phyloP scores from a whole-genome alignment of 2,329 filamentous ascomycete species.

The Botrytis medusae region DNA sequence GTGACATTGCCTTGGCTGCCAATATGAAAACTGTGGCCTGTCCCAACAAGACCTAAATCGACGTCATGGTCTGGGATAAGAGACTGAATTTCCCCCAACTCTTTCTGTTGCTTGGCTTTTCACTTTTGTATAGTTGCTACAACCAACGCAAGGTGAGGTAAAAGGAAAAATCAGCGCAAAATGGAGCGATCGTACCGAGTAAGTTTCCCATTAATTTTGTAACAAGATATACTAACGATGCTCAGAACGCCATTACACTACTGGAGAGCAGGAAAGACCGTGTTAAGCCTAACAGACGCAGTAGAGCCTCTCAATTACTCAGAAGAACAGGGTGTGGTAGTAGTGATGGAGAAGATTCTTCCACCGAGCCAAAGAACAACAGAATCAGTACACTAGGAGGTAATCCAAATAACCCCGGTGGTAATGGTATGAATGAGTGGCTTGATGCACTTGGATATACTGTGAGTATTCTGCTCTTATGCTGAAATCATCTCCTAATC shows the following conservation, averaged over 20 bases:
- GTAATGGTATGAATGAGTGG: constrained; percentile 16
- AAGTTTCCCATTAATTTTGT: background rate
- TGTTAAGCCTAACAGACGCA: background rate
- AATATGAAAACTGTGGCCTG: background rate
- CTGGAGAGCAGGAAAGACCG: constrained; percentile 10
- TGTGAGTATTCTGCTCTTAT: background rate
- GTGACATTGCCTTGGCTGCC: background rate
- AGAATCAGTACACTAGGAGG: background rate
- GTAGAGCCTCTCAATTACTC: constrained; percentile 10
- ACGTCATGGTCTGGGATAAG: background rate
- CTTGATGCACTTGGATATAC: constrained; percentile 16
- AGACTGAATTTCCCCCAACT: background rate
- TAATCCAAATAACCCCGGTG: background rate
- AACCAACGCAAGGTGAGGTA: background rate
- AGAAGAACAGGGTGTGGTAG: constrained; percentile 3
- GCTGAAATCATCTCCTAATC: background rate
- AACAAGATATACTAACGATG: background rate
- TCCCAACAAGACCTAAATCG: background rate
- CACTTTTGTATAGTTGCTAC: background rate
- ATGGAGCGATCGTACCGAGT: constrained; percentile 18
- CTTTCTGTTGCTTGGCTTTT: background rate
- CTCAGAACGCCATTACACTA: constrained; percentile 6
- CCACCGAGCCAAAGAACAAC: background rate
- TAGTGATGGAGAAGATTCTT: constrained; percentile 7
- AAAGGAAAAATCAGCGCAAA: background rate